A percentile compares a stretch with the other conserved stretches of the same genome.
Evolutionary conservation across 805 yeast genomes (phyloP).

Genomic region (Suhomyces sp.): DNA sequence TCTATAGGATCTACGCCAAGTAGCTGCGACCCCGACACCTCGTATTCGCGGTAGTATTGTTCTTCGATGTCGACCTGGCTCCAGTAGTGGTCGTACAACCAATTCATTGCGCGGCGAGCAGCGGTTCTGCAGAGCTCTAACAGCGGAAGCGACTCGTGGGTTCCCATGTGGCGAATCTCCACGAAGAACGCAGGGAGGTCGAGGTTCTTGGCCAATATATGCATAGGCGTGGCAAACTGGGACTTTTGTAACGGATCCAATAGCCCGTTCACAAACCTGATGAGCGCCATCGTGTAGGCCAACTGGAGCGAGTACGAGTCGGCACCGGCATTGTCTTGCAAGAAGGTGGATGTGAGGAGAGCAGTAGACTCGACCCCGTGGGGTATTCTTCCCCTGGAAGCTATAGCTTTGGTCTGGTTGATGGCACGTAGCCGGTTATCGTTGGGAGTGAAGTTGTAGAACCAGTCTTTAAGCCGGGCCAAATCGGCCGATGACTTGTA

Average conservation of each 20-base stretch:
- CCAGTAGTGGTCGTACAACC: conserved; percentile 84
- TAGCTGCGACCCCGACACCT: neutral
- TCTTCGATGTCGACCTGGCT: conserved; percentile 25
- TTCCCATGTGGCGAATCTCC: conserved; percentile 84
- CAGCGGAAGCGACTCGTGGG: conserved; percentile 83
- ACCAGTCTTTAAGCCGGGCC: conserved; percentile 46
- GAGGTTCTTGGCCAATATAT: conserved; percentile 64
- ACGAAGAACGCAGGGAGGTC: conserved; percentile 80
- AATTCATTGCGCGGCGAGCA: conserved; percentile 58
- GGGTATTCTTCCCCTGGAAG: conserved; percentile 62
- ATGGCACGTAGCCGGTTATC: conserved; percentile 46
- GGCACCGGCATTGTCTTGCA: conserved; percentile 18
- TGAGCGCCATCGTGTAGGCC: conserved; percentile 69
- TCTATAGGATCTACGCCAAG: neutral
- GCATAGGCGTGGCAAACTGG: conserved; percentile 73
- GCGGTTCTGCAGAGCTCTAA: conserved; percentile 64
- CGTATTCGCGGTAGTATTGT: conserved; percentile 9
- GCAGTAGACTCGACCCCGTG: conserved; percentile 71
- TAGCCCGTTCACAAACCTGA: conserved; percentile 87
- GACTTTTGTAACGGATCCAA: conserved; percentile 85
- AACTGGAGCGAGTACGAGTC: conserved; percentile 43
- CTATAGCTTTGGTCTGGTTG: conserved; percentile 49
- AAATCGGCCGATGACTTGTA: conserved; percentile 40
- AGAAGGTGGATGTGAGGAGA: conserved; percentile 48
- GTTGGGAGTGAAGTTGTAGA: conserved; percentile 38